These are phyloP conservation scores for Plectosphaerella cucumerina DNA, from an alignment of 2,329 filamentous ascomycete species.

Conservation along the genomic window DNA sequence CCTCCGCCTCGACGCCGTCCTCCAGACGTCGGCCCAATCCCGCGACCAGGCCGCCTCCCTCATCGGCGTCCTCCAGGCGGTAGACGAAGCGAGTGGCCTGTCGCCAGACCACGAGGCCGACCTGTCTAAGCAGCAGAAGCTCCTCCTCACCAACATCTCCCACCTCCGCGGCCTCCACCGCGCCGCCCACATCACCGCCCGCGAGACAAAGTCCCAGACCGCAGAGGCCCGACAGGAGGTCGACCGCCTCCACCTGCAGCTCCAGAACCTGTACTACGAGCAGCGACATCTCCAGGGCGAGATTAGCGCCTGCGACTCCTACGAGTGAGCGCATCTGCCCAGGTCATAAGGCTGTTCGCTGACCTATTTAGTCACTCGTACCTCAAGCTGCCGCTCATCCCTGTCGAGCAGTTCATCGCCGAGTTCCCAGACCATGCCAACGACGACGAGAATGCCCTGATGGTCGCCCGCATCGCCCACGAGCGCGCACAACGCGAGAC, in stretches of 20 bases:
- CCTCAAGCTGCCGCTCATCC: slow-evolving; percentile 77
- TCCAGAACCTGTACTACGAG: slow-evolving; percentile 97
- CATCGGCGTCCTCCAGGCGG: slow-evolving; percentile 45
- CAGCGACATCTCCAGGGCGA: slow-evolving; percentile 87
- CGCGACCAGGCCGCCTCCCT: slow-evolving; percentile 67
- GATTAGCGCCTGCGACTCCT: slow-evolving; percentile 85
- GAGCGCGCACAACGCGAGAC: slow-evolving; percentile 81
- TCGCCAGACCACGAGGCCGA: slow-evolving; percentile 49
- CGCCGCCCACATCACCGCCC: slow-evolving; percentile 72
- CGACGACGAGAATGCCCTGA: slow-evolving; percentile 73
- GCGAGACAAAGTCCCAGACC: slow-evolving; percentile 81
- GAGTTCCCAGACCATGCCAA: slow-evolving; percentile 71
- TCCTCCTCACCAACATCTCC: slow-evolving; percentile 72
- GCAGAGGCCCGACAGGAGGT: slow-evolving; percentile 87
- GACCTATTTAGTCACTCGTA: slow-evolving; percentile 70
- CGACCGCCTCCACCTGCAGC: slow-evolving; percentile 82
- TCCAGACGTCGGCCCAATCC: slow-evolving; percentile 69
- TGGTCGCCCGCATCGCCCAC: slow-evolving; percentile 86
- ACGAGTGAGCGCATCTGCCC: slow-evolving; percentile 63
- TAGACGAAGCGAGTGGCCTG: slow-evolving; percentile 36
- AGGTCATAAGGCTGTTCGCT: slow-evolving; percentile 2
- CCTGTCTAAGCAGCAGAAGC: slow-evolving; percentile 73
- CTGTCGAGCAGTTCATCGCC: slow-evolving; percentile 74
- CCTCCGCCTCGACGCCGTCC: slow-evolving; percentile 57
- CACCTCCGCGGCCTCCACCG: slow-evolving; percentile 81